Conservation (phyloP, 2,329 filamentous ascomycete species). For the Microdochium trichocladiopsis region DNA sequence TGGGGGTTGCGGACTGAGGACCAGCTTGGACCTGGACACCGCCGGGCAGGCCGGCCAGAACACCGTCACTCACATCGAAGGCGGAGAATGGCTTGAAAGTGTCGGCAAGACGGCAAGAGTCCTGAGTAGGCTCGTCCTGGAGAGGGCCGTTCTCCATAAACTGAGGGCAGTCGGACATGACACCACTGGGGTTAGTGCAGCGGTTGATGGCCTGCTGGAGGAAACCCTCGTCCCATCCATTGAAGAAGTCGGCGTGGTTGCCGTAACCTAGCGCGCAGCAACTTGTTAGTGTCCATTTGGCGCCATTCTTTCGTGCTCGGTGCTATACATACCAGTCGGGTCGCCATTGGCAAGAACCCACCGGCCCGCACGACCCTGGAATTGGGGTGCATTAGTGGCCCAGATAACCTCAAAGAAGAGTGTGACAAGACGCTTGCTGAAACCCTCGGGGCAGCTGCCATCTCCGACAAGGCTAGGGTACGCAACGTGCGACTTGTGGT, state of each 20-base stretch:
- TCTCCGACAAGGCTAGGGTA: constrained; percentile 73
- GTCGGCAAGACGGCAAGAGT: constrained; percentile 60
- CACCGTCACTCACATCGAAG: constrained; percentile 10
- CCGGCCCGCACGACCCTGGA: constrained; percentile 52
- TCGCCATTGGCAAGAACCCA: constrained; percentile 79
- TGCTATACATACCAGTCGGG: constrained; percentile 49
- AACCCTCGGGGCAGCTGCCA: constrained; percentile 67
- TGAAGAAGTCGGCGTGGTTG: constrained; percentile 76
- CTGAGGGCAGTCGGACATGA: constrained; percentile 65
- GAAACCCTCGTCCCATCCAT: constrained; percentile 65
- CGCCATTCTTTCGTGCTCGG: neutral
- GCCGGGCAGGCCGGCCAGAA: constrained; percentile 56
- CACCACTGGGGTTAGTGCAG: constrained; percentile 66
- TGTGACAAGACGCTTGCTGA: constrained; percentile 60
- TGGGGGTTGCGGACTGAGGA: constrained; percentile 13
- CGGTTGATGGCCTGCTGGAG: constrained; percentile 65
- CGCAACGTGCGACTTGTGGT: constrained; percentile 62
- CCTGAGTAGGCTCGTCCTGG: constrained; percentile 46
- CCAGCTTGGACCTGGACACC: constrained; percentile 38
- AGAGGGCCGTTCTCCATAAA: constrained; percentile 50
- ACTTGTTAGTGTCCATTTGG: constrained; percentile 5
- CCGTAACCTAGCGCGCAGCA: constrained; percentile 48
- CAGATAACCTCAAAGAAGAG: constrained; percentile 86
- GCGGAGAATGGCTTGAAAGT: constrained; percentile 22
- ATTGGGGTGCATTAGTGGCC: constrained; percentile 53